phyloP scores from a whole-genome alignment of 2,329 filamentous ascomycete species.

The Xylaria arbuscula region DNA sequence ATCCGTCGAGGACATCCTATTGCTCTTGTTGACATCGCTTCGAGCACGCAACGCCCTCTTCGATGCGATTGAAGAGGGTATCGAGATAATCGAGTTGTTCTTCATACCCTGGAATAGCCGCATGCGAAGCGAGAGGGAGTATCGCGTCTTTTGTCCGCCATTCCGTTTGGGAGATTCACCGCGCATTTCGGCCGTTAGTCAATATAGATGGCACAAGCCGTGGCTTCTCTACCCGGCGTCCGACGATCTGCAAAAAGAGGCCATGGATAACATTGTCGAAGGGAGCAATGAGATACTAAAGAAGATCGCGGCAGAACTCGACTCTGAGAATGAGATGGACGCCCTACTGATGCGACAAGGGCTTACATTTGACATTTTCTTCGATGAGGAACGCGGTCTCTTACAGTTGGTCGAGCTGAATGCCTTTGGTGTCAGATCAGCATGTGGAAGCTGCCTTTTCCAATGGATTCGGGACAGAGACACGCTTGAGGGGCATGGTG shows the following conservation, averaged over 20 bases:
- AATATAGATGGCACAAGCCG: constrained; percentile 55
- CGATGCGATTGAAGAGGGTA: constrained; percentile 40
- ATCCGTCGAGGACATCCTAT: constrained; percentile 50
- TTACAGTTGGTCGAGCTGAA: constrained; percentile 58
- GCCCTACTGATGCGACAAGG: constrained; percentile 52
- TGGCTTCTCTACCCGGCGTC: constrained; percentile 45
- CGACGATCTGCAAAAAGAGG: constrained; percentile 19
- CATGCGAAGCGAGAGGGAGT: constrained; percentile 55
- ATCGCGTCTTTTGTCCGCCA: constrained; percentile 57
- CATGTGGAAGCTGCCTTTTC: constrained; percentile 59
- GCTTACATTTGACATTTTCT: constrained; percentile 58
- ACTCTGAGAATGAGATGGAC: constrained; percentile 43
- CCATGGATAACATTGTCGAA: constrained; percentile 38
- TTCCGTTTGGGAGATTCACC: constrained; percentile 27
- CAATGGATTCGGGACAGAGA: constrained; percentile 56
- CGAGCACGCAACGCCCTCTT: constrained; percentile 52
- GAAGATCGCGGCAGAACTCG: constrained; percentile 47
- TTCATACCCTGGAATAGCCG: constrained; percentile 55
- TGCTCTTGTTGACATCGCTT: constrained; percentile 54
- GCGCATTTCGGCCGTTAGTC: constrained; percentile 54
- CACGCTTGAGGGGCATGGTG: constrained; percentile 43
- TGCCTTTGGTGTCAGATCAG: constrained; percentile 57
- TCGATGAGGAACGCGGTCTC: constrained; percentile 45
- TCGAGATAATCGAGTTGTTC: constrained; percentile 48
- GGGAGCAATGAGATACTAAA: constrained; percentile 42